Percentiles rank a stretch among this genome's conserved stretches.
phyloP scores from a whole-genome alignment of 306 rosid species.

The Echinosophora koreensis region DNA sequence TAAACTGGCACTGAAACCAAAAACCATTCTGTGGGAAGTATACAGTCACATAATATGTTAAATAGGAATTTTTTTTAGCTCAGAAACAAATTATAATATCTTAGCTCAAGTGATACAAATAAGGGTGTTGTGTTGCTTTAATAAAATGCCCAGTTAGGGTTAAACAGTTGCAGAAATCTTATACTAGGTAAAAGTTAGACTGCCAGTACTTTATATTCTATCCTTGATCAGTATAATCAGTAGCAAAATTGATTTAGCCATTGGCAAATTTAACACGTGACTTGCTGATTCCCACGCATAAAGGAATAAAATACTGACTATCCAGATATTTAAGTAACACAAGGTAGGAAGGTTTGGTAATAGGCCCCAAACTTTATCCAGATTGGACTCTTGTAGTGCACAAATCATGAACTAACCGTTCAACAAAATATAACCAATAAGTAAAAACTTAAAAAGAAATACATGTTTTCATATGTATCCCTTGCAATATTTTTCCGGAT shows the following conservation, averaged over 20 bases:
- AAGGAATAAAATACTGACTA: neutral
- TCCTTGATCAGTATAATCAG: slow-evolving; percentile 7
- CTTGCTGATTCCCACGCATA: neutral
- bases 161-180: neutral
- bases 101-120: neutral
- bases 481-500: neutral
- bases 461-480: neutral
- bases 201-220: neutral
- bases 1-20: slow-evolving; percentile 22
- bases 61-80: neutral
- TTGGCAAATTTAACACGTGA: neutral
- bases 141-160: neutral
- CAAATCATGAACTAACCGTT: neutral
- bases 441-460: neutral
- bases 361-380: neutral
- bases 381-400: neutral
- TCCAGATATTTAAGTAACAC: neutral
- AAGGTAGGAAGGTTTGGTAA: neutral
- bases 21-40: neutral
- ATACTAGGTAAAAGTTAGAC: neutral
- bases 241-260: neutral
- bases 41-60: slow-evolving; percentile 1
- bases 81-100: neutral
- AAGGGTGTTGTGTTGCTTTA: neutral
- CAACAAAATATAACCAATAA: neutral